Evolutionary conservation across 1,284 basidiomycete genomes (phyloP), one percentile per base, ranked within the genome.

Genomic region (Wallemia hederae): DNA sequence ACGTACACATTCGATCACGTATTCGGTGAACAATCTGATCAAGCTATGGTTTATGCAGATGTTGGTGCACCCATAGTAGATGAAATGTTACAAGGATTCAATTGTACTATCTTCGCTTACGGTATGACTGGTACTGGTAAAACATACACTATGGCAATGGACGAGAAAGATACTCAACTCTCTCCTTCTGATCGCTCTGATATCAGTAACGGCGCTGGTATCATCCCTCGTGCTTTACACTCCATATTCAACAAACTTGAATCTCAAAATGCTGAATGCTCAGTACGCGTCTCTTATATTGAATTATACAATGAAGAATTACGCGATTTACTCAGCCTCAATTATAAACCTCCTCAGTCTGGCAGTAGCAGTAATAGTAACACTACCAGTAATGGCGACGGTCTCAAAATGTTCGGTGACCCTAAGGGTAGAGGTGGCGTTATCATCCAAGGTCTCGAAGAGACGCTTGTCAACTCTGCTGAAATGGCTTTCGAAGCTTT

Each of bases 221-320:
- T 99, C 79, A 90, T 98, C 63, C 94, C 94, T n/a, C 83, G 94
- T 31, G 88, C 83, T 0, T 77, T 99, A 3, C 90, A 94, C 69
- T 82, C 85, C 26, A 79, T 98, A 1, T 99, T 98, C 69, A 80
- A 87, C 62, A 78, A 85, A 59, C 80, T 99, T 7, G 88, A 94
- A 66, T 74, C 77, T 5, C 78, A 78, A 0, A 74, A 77, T 14
- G 71, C 79, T 27, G 94, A 99, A 67, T 98, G 83, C 69, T 84
- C 85, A 65, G 90, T 99, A 69, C 90, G 88, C 67, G 80, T 94
- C 61, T 92, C 88, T 0, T 97, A 83, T 69, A 78, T 99, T 61
- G 94, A 99, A 69, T 77, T 99, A n/a, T 99, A 98, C 73, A 99
- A 99, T 69, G 94, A 99, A 72, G 92, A 98, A 69, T 78, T 98